Percentiles rank a stretch among this genome's conserved stretches.
phyloP scores from a whole-genome alignment of 306 rosid species.

The Urtica urens region DNA sequence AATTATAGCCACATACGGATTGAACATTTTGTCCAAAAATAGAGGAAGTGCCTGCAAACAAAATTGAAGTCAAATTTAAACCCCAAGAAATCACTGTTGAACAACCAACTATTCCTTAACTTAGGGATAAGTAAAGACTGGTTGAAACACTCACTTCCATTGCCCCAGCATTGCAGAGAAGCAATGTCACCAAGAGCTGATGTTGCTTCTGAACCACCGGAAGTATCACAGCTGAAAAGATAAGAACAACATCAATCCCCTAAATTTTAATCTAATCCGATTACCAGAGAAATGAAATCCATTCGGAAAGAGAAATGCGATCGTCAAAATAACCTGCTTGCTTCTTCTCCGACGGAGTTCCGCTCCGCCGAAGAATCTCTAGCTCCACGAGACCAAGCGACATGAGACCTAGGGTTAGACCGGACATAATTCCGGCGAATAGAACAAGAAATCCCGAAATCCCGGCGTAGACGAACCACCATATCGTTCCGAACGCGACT shows the following conservation, averaged over 20 bases:
- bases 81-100: no score
- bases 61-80: background rate
- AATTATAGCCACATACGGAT: slow-evolving; percentile 74
- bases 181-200: slow-evolving; percentile 89
- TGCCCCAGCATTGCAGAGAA: slow-evolving; percentile 76
- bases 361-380: slow-evolving; percentile 89
- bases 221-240: slow-evolving; percentile 53
- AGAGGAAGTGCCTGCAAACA: slow-evolving; percentile 81
- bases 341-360: slow-evolving; percentile 63
- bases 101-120: no score
- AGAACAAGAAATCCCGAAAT: slow-evolving; percentile 51
- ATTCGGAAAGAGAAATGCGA: background rate
- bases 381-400: slow-evolving; percentile 91
- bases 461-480: slow-evolving; percentile 75
- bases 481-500: slow-evolving; percentile 42
- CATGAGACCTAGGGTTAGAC: slow-evolving; percentile 92
- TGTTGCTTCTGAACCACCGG: slow-evolving; percentile 97
- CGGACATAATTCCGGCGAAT: slow-evolving; percentile 98
- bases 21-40: slow-evolving; percentile 80
- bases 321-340: slow-evolving; percentile 52
- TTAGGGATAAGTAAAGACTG: background rate
- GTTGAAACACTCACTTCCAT: slow-evolving; percentile 65
- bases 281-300: background rate
- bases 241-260: background rate
- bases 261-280: background rate